A percentile compares a stretch with the other conserved stretches of the same genome.
These are phyloP conservation scores for Aspergillus hiratsukae DNA, from an alignment of 2,329 filamentous ascomycete genomes.

Conservation along the genomic window DNA sequence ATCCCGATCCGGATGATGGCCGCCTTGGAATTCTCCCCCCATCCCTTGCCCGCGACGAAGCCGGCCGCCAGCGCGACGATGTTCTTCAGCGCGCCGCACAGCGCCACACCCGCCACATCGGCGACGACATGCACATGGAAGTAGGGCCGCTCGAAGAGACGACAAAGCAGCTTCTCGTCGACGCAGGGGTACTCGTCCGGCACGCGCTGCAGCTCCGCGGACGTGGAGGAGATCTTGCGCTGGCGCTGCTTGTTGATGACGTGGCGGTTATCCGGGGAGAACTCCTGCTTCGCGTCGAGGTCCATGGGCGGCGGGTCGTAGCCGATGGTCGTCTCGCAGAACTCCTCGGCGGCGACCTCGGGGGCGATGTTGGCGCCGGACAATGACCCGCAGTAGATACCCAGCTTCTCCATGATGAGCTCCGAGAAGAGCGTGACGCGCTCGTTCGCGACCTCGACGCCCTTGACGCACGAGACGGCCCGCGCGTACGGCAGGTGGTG, in stretches of 20 bases:
- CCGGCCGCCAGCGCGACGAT: constrained; percentile 86
- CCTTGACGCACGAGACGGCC: constrained; percentile 93
- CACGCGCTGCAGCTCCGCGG: constrained; percentile 64
- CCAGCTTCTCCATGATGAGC: constrained; percentile 77
- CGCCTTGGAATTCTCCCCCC: constrained; percentile 94
- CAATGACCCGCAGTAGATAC: constrained; percentile 89
- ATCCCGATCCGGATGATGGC: constrained; percentile 90
- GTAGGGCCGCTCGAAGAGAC: constrained; percentile 85
- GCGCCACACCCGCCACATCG: constrained; percentile 47
- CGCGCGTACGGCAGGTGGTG: constrained; percentile 82
- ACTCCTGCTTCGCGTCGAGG: constrained; percentile 54
- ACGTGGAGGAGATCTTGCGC: constrained; percentile 59
- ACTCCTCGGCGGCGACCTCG: constrained; percentile 88
- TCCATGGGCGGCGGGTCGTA: constrained; percentile 86
- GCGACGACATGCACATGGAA: constrained; percentile 88
- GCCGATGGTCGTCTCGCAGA: constrained; percentile 88
- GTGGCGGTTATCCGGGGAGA: constrained; percentile 38
- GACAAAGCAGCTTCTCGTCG: constrained; percentile 72
- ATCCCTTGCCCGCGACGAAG: constrained; percentile 85
- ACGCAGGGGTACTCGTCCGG: constrained; percentile 76
- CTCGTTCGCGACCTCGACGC: constrained; percentile 79
- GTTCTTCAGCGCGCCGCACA: constrained; percentile 89
- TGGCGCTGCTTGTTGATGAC: constrained; percentile 50
- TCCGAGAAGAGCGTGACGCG: constrained; percentile 83
- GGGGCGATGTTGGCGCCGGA: constrained; percentile 89